phyloP scores from a whole-genome alignment of 805 yeast species.

The Maudiozyma serrabonitensis region DNA sequence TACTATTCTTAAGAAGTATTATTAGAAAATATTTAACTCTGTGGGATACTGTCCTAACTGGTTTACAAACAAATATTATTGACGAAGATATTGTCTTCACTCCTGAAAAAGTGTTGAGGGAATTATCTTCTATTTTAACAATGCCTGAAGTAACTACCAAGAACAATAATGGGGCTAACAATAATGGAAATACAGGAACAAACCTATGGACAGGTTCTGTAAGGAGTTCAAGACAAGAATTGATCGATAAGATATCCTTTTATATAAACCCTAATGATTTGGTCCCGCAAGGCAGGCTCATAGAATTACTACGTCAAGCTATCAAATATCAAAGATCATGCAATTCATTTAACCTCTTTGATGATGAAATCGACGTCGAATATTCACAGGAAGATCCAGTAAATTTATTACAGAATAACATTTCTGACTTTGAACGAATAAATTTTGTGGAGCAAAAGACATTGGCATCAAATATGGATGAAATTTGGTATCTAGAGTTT shows the following conservation, averaged over 20 bases:
- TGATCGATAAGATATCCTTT: constrained; percentile 36
- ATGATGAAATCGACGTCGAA: constrained; percentile 8
- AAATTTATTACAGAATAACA: constrained; percentile 10
- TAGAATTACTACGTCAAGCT: constrained; percentile 44
- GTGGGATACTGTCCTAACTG: constrained; percentile 22
- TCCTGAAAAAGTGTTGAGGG: constrained; percentile 23
- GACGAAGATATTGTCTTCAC: constrained; percentile 12
- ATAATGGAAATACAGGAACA: constrained; percentile 7
- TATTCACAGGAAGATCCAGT: constrained; percentile 13
- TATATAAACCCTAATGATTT: constrained; percentile 43
- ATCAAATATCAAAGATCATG: constrained; percentile 35
- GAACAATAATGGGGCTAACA: constrained; percentile 4
- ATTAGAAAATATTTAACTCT: constrained; percentile 16
- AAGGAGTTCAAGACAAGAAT: constrained; percentile 30
- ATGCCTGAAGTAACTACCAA: constrained; percentile 7
- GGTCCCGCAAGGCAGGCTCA: constrained; percentile 44
- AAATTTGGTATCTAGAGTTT: constrained; percentile 77
- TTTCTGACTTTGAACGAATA: constrained; percentile 5
- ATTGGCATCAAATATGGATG: constrained; percentile 45
- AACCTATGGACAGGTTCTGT: constrained; percentile 28
- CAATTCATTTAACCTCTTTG: constrained; percentile 27
- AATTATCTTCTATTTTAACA: constrained; percentile 27
- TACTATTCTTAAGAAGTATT: constrained; percentile 18
- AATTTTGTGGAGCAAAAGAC: constrained; percentile 14
- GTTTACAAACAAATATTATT: constrained; percentile 3